phyloP scores from a whole-genome alignment of 1,284 basidiomycete species.

The Sanghuangporus sanghuang region DNA sequence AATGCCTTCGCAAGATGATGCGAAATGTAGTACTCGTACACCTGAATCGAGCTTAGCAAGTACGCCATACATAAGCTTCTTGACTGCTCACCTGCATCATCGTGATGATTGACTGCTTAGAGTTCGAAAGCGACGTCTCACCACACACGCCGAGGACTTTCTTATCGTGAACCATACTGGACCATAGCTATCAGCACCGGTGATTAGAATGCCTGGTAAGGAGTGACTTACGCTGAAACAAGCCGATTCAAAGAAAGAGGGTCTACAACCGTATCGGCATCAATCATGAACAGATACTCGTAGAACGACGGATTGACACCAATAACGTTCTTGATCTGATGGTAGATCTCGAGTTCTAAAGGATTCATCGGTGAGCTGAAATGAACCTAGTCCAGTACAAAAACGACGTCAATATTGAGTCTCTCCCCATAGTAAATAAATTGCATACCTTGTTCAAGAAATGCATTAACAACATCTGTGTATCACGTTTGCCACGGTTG shows the following conservation, averaged over 20 bases:
- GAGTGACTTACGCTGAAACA: slow-evolving; percentile 76
- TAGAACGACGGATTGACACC: slow-evolving; percentile 98
- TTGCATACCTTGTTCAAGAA: slow-evolving; percentile 86
- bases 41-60: slow-evolving; percentile 35
- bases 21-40: slow-evolving; percentile 98
- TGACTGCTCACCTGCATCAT: slow-evolving; percentile 83
- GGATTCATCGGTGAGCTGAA: slow-evolving; percentile 97
- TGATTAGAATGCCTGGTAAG: neutral
- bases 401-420: slow-evolving; percentile 10
- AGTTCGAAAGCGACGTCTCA: slow-evolving; percentile 86
- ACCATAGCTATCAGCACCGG: slow-evolving; percentile 18
- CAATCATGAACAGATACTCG: slow-evolving; percentile 95
- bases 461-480: slow-evolving; percentile 94
- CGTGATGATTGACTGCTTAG: slow-evolving; percentile 90
- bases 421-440: neutral
- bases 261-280: slow-evolving; percentile 94
- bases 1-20: slow-evolving; percentile 98
- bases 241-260: slow-evolving; percentile 83
- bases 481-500: slow-evolving; percentile 96
- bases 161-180: slow-evolving; percentile 88
- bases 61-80: slow-evolving; percentile 10
- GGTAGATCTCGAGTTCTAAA: slow-evolving; percentile 95
- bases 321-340: slow-evolving; percentile 99
- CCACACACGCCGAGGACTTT: slow-evolving; percentile 92
- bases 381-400: slow-evolving; percentile 64